These are phyloP conservation scores for Ophiostoma quercus DNA, from an alignment of 2,329 filamentous ascomycete genomes.

Conservation along the genomic window DNA sequence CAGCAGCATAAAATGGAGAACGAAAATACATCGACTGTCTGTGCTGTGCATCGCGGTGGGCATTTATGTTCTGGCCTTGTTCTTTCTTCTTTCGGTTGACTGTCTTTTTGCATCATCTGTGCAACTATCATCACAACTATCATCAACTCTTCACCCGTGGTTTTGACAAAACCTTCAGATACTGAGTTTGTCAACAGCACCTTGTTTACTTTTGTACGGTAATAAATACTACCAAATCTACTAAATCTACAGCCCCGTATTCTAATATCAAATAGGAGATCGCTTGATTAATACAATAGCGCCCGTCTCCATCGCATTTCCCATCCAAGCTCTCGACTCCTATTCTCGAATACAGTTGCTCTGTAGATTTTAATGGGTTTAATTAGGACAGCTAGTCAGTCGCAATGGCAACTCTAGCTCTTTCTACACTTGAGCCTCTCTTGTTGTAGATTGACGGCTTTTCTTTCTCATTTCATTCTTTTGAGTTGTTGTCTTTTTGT, in stretches of 20 bases:
- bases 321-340: background rate
- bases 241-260: conserved; percentile 3
- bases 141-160: too few relatives aligned
- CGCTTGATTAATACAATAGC: background rate
- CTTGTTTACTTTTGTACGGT: too few relatives aligned
- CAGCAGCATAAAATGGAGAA: background rate
- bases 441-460: background rate
- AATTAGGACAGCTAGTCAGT: background rate
- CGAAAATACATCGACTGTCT: background rate
- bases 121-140: too few relatives aligned
- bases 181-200: too few relatives aligned
- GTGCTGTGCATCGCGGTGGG: background rate
- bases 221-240: background rate
- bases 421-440: conserved; percentile 7
- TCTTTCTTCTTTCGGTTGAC: too few relatives aligned
- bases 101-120: too few relatives aligned
- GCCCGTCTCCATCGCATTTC: conserved; percentile 9
- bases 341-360: background rate
- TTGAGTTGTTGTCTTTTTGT: background rate
- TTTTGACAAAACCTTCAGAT: too few relatives aligned
- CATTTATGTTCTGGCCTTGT: too few relatives aligned
- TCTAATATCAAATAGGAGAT: conserved; percentile 14
- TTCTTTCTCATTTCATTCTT: background rate
- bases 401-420: background rate
- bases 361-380: background rate